phyloP scores from a whole-genome alignment of 1,139 yeast genomes.

The Scheffersomyces quercinus region DNA sequence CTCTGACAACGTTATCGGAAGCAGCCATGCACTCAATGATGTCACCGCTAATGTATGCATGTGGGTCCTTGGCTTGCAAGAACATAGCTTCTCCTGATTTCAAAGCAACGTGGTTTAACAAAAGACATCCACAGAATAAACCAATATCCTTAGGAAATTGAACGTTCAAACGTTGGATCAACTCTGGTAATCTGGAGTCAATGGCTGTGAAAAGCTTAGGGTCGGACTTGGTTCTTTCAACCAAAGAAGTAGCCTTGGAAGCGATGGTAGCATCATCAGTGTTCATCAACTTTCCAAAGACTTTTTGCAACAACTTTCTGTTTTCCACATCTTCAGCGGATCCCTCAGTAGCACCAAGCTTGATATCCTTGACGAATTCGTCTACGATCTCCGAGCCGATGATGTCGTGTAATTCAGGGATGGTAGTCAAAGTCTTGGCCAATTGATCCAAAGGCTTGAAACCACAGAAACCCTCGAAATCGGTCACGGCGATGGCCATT shows the following conservation, averaged over 20 bases:
- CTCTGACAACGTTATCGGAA: conserved; percentile 95
- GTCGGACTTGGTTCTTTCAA: conserved; percentile 54
- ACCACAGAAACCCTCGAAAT: conserved; percentile 97
- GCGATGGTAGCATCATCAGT: conserved; percentile 58
- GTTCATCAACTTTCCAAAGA: conserved; percentile 84
- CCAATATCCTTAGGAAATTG: conserved; percentile 96
- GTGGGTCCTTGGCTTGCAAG: conserved; percentile 95
- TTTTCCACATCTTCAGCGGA: conserved; percentile 52
- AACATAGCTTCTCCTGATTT: conserved; percentile 96
- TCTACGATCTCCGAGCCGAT: conserved; percentile 63
- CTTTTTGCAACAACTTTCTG: conserved; percentile 65
- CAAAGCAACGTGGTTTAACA: conserved; percentile 83
- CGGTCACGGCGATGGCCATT: conserved; percentile 97
- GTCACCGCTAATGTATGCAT: conserved; percentile 95
- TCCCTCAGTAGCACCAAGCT: conserved; percentile 44
- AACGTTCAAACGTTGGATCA: conserved; percentile 71
- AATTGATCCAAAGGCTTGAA: conserved; percentile 87
- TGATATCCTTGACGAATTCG: conserved; percentile 52
- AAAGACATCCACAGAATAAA: conserved; percentile 89
- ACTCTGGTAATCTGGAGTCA: conserved; percentile 59
- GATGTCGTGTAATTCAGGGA: conserved; percentile 74
- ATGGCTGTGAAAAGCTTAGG: conserved; percentile 50
- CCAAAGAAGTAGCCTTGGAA: conserved; percentile 59
- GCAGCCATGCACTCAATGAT: conserved; percentile 99
- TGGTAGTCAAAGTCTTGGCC: conserved; percentile 59